phyloP scores from a whole-genome alignment of 1,284 basidiomycete genomes.

The Acaromyces ingoldii region DNA sequence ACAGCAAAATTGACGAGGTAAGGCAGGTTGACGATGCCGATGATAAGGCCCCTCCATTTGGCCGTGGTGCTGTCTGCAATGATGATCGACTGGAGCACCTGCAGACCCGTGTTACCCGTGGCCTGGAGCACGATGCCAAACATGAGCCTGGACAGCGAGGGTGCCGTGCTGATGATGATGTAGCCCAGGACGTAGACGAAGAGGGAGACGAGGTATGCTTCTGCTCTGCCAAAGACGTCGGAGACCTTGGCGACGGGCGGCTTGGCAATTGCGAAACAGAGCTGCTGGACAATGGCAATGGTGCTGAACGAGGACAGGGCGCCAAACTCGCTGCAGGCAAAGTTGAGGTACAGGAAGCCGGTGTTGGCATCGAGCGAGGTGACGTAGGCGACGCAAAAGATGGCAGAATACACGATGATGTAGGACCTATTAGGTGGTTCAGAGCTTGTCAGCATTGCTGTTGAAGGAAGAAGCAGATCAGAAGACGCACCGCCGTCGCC shows the following conservation, averaged over 20 bases:
- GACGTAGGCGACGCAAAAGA: constrained; percentile 66
- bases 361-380: constrained; percentile 58
- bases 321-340: constrained; percentile 47
- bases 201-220: constrained; percentile 61
- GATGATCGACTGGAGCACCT: constrained; percentile 55
- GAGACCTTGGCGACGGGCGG: constrained; percentile 74
- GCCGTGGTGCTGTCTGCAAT: constrained; percentile 72
- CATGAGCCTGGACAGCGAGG: constrained; percentile 58
- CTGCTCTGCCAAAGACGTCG: constrained; percentile 60
- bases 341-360: constrained; percentile 55
- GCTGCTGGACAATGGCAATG: constrained; percentile 47
- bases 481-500: too few relatives aligned
- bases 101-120: constrained; percentile 50
- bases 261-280: constrained; percentile 64
- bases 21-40: constrained; percentile 60
- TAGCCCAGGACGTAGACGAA: constrained; percentile 58
- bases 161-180: constrained; percentile 65
- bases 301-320: constrained; percentile 53
- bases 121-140: constrained; percentile 58
- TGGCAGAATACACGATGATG: constrained; percentile 46
- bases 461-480: too few relatives aligned
- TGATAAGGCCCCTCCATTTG: constrained; percentile 69
- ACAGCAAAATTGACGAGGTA: constrained; percentile 61
- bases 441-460: too few relatives aligned
- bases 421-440: too few relatives aligned